A percentile compares a stretch with the other conserved stretches of the same genome.
Conservation (phyloP, 495 filamentous ascomycete species). For the Xylona heveae region DNA sequence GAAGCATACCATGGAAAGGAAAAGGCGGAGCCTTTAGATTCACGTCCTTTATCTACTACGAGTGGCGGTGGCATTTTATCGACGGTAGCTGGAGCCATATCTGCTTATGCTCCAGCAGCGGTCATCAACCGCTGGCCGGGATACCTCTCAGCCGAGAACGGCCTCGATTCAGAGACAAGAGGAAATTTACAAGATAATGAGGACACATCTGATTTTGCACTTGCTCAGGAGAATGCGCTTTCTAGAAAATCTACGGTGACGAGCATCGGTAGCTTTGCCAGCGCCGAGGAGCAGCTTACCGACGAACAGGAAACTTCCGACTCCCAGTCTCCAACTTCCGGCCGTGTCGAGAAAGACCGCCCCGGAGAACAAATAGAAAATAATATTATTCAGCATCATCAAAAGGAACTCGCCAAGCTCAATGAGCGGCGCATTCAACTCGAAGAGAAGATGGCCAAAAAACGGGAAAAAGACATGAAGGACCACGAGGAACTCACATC, state of each 20-base stretch:
- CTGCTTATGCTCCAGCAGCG: too few relatives aligned
- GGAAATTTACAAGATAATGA: too few relatives aligned
- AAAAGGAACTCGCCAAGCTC: slow-evolving; percentile 58
- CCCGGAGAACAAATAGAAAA: too few relatives aligned
- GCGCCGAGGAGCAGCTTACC: background rate
- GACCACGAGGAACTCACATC: slow-evolving; percentile 23
- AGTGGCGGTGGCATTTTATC: background rate
- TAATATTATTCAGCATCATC: slow-evolving; percentile 27
- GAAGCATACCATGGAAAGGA: too few relatives aligned
- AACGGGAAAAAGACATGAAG: slow-evolving; percentile 23
- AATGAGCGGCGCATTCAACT: slow-evolving; percentile 45
- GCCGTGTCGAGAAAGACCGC: background rate
- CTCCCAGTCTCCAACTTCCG: slow-evolving; percentile 5
- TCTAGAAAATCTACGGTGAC: too few relatives aligned
- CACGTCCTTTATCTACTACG: slow-evolving; percentile 2
- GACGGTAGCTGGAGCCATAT: background rate
- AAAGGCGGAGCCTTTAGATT: slow-evolving; percentile 6
- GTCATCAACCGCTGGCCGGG: too few relatives aligned
- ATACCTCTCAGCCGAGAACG: too few relatives aligned
- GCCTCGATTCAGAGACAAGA: too few relatives aligned
- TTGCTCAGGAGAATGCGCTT: too few relatives aligned
- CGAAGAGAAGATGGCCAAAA: slow-evolving; percentile 40
- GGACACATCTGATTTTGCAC: too few relatives aligned
- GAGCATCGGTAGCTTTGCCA: background rate
- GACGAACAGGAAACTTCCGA: slow-evolving; percentile 7